Conservation (phyloP, 495 filamentous ascomycete species). For the Alectoria sarmentosa region DNA sequence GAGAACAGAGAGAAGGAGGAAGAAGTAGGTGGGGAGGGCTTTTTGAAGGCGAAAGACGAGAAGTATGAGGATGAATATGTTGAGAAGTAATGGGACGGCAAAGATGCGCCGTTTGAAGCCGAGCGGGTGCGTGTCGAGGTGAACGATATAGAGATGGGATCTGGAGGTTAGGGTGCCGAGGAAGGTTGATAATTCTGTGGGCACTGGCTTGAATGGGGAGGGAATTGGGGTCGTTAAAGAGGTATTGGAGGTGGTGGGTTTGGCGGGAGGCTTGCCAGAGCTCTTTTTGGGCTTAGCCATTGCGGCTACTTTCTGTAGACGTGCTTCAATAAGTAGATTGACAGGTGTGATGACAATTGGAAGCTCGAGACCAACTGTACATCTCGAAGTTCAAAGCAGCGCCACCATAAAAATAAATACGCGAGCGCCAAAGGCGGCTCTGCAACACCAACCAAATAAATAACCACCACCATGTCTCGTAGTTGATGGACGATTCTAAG, state of each 20-base stretch:
- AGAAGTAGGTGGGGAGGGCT: constrained; percentile 59
- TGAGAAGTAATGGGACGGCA: constrained; percentile 61
- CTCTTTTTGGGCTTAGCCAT: constrained; percentile 1
- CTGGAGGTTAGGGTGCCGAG: constrained; percentile 48
- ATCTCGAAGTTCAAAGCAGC: not conserved
- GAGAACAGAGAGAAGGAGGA: constrained; percentile 50
- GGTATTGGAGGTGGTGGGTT: constrained; percentile 1
- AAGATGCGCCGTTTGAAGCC: constrained; percentile 72
- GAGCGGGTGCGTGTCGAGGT: constrained; percentile 59
- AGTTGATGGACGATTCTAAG: constrained; percentile 13
- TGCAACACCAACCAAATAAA: not conserved
- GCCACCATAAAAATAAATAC: not conserved
- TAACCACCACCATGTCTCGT: not conserved
- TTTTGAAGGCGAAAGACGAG: constrained; percentile 55
- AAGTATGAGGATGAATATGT: constrained; percentile 50
- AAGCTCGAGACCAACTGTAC: not conserved
- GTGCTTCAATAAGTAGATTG: no score
- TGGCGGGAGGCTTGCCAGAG: not conserved
- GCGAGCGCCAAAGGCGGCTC: constrained; percentile 4
- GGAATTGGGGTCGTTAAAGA: constrained; percentile 34
- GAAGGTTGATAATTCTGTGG: constrained; percentile 52
- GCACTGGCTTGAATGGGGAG: constrained; percentile 56
- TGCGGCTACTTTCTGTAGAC: not conserved
- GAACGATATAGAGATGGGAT: constrained; percentile 66
- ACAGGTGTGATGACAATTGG: not conserved